These are phyloP conservation scores for Dionaea muscipula DNA, from an alignment of 179 eudicot species.

Conservation along the genomic window DNA sequence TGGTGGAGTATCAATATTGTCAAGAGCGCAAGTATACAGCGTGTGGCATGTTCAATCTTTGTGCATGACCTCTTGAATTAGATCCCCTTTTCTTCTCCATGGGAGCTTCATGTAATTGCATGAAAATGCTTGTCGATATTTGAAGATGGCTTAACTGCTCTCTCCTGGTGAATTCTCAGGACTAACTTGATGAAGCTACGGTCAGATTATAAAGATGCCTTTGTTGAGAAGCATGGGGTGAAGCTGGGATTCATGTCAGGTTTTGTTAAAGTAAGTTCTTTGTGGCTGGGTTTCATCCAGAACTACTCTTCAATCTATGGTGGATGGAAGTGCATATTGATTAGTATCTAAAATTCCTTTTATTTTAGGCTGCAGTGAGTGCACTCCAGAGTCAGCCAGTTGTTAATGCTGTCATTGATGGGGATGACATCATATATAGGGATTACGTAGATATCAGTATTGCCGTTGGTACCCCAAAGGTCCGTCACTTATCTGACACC, in stretches of 20 bases:
- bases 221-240: conserved; percentile 93
- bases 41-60: no score
- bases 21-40: no score
- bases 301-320: no score
- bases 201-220: conserved; percentile 89
- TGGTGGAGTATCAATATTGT: no score
- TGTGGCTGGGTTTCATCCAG: not conserved
- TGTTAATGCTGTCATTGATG: conserved; percentile 94
- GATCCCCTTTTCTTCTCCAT: no score
- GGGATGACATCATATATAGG: conserved; percentile 93
- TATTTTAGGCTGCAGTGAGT: conserved; percentile 75
- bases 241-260: conserved; percentile 98
- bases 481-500: conserved; percentile 2
- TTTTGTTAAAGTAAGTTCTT: conserved; percentile 60
- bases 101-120: not conserved
- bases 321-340: no score
- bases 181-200: conserved; percentile 97
- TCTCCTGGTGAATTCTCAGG: conserved; percentile 32
- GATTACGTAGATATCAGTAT: conserved; percentile 91
- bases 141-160: no score
- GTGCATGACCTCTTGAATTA: no score
- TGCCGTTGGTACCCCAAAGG: conserved; percentile 99
- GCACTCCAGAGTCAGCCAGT: conserved; percentile 90
- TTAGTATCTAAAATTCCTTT: conserved; percentile 5
- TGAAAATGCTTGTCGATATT: not conserved